Percentiles rank a stretch among this genome's conserved stretches.
phyloP scores from a whole-genome alignment of 257 asterid species.

The Apocynum venetum region DNA sequence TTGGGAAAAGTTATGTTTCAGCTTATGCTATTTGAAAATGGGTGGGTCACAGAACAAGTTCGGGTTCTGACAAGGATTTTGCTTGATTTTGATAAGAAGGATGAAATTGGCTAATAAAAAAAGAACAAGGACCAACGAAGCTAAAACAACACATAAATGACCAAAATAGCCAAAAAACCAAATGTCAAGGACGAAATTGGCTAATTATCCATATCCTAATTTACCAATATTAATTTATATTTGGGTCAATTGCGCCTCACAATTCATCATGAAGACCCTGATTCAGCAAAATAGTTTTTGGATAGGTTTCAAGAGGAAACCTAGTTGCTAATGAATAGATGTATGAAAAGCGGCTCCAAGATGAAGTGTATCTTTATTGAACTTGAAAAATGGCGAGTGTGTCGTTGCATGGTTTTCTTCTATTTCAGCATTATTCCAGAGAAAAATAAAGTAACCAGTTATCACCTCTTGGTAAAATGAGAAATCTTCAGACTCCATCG shows the following conservation, averaged over 20 bases:
- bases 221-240: not conserved
- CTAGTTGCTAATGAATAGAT: slow-evolving; percentile 46
- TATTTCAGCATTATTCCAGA: slow-evolving; percentile 56
- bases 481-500: slow-evolving; percentile 89
- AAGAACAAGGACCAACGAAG: too few species aligned
- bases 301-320: slow-evolving; percentile 46
- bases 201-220: too few species aligned
- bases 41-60: too few species aligned
- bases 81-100: too few species aligned
- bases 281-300: slow-evolving; percentile 13
- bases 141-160: too few species aligned
- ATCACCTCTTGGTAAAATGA: slow-evolving; percentile 66
- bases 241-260: slow-evolving; percentile 12
- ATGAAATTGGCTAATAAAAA: too few species aligned
- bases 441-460: slow-evolving; percentile 73
- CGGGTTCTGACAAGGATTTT: too few species aligned
- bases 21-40: too few species aligned
- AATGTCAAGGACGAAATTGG: too few species aligned
- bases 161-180: too few species aligned
- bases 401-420: slow-evolving; percentile 30
- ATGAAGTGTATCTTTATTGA: slow-evolving; percentile 72
- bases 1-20: too few species aligned
- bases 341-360: slow-evolving; percentile 93
- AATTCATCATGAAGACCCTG: slow-evolving; percentile 52
- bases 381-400: slow-evolving; percentile 67